Base-by-base conservation (phyloP, 2,329 filamentous ascomycete species). In the Alternaria sp. region DNA sequence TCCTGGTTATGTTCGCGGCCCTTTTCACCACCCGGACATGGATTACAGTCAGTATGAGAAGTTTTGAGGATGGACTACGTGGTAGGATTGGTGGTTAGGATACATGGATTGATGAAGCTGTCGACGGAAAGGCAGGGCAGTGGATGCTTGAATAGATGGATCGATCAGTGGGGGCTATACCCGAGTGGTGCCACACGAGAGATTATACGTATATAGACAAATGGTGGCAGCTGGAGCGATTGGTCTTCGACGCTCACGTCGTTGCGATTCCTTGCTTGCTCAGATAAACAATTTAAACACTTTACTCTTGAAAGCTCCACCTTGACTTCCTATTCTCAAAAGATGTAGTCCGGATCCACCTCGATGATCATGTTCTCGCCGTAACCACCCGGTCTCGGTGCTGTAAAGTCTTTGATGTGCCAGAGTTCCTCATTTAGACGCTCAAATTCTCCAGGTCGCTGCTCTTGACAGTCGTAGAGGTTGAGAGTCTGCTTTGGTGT, bases 321-420 rank as follows among this genome's bases (percentile, higher is more conserved):
- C 14, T 47, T 6, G 6, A 2, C 6, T 25, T 18, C 15, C 14
- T 10, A 18, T 6, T 12, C 23, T 57, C 28, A 41, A 7, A 49
- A 15, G 5, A 55, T 45, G 45, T 78, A 79, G 7, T 64, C 68
- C 0, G 77, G 75, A 64, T 79, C 78, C 3, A 78, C 76, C 41
- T 80, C 78, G 51, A 79, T 75, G 6, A 73, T 26, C 20, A 60
- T 58, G 15, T 68, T 61, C 11, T 50, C 61, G 12, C 67, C 43
- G 7, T 37, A 28, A 0, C 50, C 33, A 7, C 53, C 51, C 2
- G 65, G 46, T 23, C 57, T 58, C 5, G 77, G 75, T 20, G 71
- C 63, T 25, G 75, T 68, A 30, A 74, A 60, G 18, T 72, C 58
- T 21, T 65, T 62, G 12, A 79, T 74, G 11, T 62, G 64, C 74